Base-by-base conservation (phyloP, 2,329 filamentous ascomycete species). In the Verticillium nonalfalfae region DNA sequence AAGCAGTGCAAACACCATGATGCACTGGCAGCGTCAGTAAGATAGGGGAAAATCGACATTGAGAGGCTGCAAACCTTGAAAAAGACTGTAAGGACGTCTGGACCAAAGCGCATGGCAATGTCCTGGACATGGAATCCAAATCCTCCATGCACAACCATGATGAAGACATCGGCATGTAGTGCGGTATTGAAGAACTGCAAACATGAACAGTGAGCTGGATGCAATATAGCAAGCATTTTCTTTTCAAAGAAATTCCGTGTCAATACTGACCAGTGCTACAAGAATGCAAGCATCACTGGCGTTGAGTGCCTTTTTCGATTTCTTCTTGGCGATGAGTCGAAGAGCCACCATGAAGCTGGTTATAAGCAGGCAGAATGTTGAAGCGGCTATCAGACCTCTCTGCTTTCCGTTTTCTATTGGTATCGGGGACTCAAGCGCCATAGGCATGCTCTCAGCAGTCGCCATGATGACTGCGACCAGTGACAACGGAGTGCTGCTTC, bases 201-300 rank as follows among this genome's bases (percentile, higher is more conserved):
- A 6, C 5, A 18, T 18, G 31, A n/a, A 26, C 55, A 34, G 55
- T 34, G n/a, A 52, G 39, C 39, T 4, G 15, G 38, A 13, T 39
- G 7, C 15, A 45, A 45, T 31, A 31, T 31, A 31, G 26, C 26
- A 31, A 31, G 26, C 26, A 31, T 31, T 31, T 31, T 31, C 26
- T 31, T 31, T 31, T 4, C 26, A 31, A 31, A 31, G 26, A 31
- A 31, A 31, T 2, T 31, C 26, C 26, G 26, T 31, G 26, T 4
- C 5, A 31, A 31, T 31, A 15, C 61, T 4, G 40, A 62, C 61
- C 56, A 62, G 33, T 4, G 58, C 61, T n/a, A 58, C 31, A 14
- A 62, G 34, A 26, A 62, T 62, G 56, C 58, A 62, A 7, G 35
- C 56, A 34, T 62, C 61, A 36, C 61, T 62, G 39, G 45, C 38